Conservation (phyloP, 1,284 basidiomycete species). For the Papiliotrema laurentii region DNA sequence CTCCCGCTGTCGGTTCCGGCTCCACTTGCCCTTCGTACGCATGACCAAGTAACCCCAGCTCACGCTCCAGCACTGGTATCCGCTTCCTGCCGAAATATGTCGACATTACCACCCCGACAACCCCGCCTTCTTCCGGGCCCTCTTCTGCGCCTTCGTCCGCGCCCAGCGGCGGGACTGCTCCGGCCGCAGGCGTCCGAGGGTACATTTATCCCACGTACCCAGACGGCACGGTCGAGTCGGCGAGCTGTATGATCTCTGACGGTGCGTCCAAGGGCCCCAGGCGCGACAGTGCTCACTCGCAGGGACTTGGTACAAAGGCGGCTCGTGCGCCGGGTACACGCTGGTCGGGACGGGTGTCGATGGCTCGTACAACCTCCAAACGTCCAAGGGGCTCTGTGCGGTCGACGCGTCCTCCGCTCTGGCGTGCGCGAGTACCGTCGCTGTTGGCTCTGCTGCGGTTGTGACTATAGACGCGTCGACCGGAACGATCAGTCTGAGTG, state of each 20-base stretch:
- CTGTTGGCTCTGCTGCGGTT: background rate
- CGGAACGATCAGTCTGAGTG: background rate
- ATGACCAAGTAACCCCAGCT: background rate
- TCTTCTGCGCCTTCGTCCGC: background rate
- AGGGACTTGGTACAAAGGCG: conserved; percentile 7
- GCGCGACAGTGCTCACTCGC: background rate
- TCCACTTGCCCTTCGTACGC: conserved; percentile 21
- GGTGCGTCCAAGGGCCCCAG: background rate
- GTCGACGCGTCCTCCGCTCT: background rate
- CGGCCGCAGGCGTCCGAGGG: background rate
- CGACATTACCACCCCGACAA: background rate
- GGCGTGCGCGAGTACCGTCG: background rate
- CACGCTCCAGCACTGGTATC: conserved; percentile 11
- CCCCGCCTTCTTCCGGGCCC: background rate
- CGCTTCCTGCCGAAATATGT: conserved; percentile 12
- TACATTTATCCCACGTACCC: conserved; percentile 6
- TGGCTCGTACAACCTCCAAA: background rate
- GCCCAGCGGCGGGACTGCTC: background rate
- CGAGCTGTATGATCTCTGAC: conserved; percentile 1
- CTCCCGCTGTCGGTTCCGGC: conserved; percentile 10
- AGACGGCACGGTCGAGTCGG: background rate
- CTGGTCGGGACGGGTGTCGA: background rate
- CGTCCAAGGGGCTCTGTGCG: background rate
- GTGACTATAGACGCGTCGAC: background rate
- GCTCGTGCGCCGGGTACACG: conserved; percentile 4